A percentile compares a stretch with the other conserved stretches of the same genome.
Evolutionary conservation across 345 rosid genomes (phyloP).

Genomic region (Ailanthus altissimus): DNA sequence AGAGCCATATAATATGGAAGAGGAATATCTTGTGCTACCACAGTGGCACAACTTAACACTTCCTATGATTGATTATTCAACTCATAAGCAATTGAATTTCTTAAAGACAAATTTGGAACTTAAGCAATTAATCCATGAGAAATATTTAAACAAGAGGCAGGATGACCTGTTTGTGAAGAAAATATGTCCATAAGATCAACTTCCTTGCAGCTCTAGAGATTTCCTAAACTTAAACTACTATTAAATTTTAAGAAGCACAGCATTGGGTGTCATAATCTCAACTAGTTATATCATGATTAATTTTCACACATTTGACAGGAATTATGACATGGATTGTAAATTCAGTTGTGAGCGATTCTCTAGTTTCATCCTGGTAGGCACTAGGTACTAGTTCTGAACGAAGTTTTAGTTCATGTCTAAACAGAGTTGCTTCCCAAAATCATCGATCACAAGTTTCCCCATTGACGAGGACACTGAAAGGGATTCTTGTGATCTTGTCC

Average conservation of each 20-base stretch:
- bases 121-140: not conserved
- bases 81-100: not conserved
- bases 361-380: not conserved
- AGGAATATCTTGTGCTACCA: too few species aligned
- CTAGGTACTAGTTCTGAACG: not conserved
- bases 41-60: not conserved
- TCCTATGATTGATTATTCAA: slow-evolving; percentile 1
- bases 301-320: not conserved
- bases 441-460: not conserved
- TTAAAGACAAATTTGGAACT: not conserved
- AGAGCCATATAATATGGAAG: too few species aligned
- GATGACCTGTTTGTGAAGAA: not conserved
- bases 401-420: not conserved
- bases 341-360: not conserved
- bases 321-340: not conserved
- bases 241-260: not conserved
- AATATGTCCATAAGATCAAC: not conserved
- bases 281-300: not conserved
- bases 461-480: not conserved
- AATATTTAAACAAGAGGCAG: not conserved
- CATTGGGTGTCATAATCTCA: not conserved
- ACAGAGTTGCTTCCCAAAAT: not conserved
- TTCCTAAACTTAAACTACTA: not conserved
- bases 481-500: not conserved
- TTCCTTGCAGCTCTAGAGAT: not conserved